Evolutionary conservation across 2,329 filamentous ascomycete genomes (phyloP), one percentile per base, ranked within the genome.

Genomic region (Graphium sp.): DNA sequence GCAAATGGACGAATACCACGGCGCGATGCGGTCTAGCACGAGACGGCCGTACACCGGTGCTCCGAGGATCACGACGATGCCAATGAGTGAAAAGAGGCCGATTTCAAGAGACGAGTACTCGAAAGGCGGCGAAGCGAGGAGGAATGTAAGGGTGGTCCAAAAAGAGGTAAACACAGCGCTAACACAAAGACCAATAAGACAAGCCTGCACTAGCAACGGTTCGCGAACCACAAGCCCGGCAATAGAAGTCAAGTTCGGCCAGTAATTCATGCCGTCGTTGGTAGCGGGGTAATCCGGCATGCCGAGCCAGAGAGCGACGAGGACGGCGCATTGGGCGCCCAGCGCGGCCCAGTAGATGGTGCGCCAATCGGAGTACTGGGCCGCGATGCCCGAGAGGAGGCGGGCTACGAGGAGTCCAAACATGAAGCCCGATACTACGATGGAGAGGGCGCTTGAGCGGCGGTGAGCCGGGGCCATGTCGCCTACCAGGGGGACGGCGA

Each of bases 211-310:
- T 0, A 89, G 60, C 1, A 79, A 51, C 0, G 81, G 76, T 26
- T 84, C 62, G 4, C 60, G 66, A 26, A 66, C 50, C 23, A 80
- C 52, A 48, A 87, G 67, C 16, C 60, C 48, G 2, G 71, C 42
- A 15, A 87, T 82, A 18, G 62, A 67, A 47, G 59, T 63, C 4
- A 87, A 56, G 36, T 80, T 69, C 2, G 55, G 52, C 35, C 69
- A 62, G 45, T 85, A 87, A 34, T 67, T 68, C 10, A 76, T 48
- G 0, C 69, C 67, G 2, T 55, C 51, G 42, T 84, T 85, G 4
- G 77, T 77, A 2, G 67, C 63, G 0, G 80, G 82, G 38, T 89
- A 89, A 45, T 85, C 78, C 0, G 80, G 80, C 74, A 89, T 76
- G 48, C 73, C 80, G 24, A 72, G 45, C 55, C 68, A 85, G 5